Conservation (phyloP, 208 protist genomes). For the Paratrypanosoma confusum region DNA sequence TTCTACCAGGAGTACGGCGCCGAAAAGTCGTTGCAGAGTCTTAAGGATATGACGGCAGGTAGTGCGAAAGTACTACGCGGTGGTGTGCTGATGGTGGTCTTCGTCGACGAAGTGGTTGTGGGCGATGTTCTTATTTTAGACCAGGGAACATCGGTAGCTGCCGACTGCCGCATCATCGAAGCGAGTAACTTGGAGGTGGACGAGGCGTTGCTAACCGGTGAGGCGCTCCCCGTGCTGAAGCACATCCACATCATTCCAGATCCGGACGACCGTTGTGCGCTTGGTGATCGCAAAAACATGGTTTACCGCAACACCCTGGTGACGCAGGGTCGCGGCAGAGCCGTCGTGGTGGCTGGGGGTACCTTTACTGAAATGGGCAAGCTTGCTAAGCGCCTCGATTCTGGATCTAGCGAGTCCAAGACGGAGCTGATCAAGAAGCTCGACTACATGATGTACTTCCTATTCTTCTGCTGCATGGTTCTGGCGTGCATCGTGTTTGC, state of each 20-base stretch:
- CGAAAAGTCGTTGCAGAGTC: slow-evolving; percentile 67
- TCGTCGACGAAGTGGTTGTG: slow-evolving; percentile 91
- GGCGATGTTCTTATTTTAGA: slow-evolving; percentile 93
- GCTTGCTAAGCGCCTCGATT: slow-evolving; percentile 54
- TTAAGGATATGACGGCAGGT: slow-evolving; percentile 82
- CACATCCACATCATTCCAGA: slow-evolving; percentile 72
- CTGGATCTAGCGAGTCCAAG: slow-evolving; percentile 26
- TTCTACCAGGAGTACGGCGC: slow-evolving; percentile 85
- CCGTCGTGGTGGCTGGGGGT: slow-evolving; percentile 63
- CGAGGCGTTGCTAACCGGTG: slow-evolving; percentile 90
- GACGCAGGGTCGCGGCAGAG: slow-evolving; percentile 74
- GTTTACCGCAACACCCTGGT: slow-evolving; percentile 80
- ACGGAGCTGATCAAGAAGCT: slow-evolving; percentile 75
- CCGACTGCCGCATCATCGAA: slow-evolving; percentile 92
- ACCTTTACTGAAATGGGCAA: slow-evolving; percentile 83
- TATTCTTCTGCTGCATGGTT: slow-evolving; percentile 65
- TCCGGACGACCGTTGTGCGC: slow-evolving; percentile 42
- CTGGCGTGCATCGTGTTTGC: slow-evolving; percentile 74
- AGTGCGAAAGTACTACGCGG: slow-evolving; percentile 86
- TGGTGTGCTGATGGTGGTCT: slow-evolving; percentile 79
- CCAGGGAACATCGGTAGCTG: slow-evolving; percentile 86
- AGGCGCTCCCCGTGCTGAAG: slow-evolving; percentile 77
- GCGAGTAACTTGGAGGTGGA: slow-evolving; percentile 80
- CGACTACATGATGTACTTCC: slow-evolving; percentile 84
- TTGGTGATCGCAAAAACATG: slow-evolving; percentile 88